Percentiles rank a stretch among this genome's conserved stretches.
phyloP scores from a whole-genome alignment of 371 early-diverging fungal genomes.

The Mucor mucedo region DNA sequence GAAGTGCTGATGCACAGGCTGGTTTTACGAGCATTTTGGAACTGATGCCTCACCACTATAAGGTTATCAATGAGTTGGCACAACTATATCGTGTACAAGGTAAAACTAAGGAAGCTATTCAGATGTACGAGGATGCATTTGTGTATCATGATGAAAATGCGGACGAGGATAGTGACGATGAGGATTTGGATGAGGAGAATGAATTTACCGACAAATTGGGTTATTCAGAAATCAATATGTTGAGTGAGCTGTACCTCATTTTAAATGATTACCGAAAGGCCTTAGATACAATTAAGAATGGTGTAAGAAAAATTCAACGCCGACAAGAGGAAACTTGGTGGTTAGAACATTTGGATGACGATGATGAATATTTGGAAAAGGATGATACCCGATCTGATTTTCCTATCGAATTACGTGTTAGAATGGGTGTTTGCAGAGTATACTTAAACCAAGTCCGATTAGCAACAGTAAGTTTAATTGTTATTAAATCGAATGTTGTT shows the following conservation, averaged over 20 bases:
- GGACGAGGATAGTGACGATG: conserved; percentile 33
- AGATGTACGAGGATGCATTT: conserved; percentile 57
- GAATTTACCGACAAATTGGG: conserved; percentile 56
- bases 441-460: conserved; percentile 69
- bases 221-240: conserved; percentile 82
- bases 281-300: conserved; percentile 71
- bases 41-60: conserved; percentile 58
- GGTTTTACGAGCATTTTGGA: conserved; percentile 58
- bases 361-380: conserved; percentile 57
- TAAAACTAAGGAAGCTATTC: conserved; percentile 57
- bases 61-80: conserved; percentile 62
- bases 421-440: conserved; percentile 84
- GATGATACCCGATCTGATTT: conserved; percentile 51
- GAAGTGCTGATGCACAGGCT: conserved; percentile 52
- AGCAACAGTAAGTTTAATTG: conserved; percentile 60
- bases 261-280: conserved; percentile 75
- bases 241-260: conserved; percentile 84
- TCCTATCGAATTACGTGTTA: conserved; percentile 84
- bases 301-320: conserved; percentile 71
- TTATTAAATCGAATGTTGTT: not conserved
- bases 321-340: conserved; percentile 70
- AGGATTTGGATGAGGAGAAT: conserved; percentile 32
- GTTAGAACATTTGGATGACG: conserved; percentile 54
- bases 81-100: conserved; percentile 51
- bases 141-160: conserved; percentile 39